Conservation (phyloP, 345 rosid species). For the Syzygium aqueum region DNA sequence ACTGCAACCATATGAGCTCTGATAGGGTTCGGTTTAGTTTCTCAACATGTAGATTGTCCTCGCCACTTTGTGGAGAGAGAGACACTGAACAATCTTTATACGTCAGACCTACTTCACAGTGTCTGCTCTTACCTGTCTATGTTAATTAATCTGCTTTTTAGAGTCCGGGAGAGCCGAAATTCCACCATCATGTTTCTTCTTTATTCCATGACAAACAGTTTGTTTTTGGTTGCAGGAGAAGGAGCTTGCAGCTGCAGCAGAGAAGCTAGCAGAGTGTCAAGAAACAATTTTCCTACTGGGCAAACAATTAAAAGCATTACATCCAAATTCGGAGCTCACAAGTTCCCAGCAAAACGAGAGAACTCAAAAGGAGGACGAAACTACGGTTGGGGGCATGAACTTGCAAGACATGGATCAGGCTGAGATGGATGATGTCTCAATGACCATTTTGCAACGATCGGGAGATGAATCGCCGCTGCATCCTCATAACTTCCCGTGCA, state of each 20-base stretch:
- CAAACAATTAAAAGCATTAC: conserved; percentile 69
- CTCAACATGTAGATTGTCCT: background rate
- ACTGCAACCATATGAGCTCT: background rate
- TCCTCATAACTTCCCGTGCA: conserved; percentile 23
- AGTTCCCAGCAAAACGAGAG: conserved; percentile 41
- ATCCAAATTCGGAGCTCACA: conserved; percentile 32
- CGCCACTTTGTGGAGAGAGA: background rate
- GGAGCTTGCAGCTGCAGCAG: conserved; percentile 83
- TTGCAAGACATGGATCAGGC: conserved; percentile 27
- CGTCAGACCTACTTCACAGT: background rate
- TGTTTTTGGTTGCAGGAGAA: conserved; percentile 40
- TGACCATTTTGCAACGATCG: conserved; percentile 7
- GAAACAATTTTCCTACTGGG: conserved; percentile 93
- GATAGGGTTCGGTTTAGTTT: background rate
- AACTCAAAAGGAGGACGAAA: background rate
- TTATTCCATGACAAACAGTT: background rate
- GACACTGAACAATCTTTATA: background rate
- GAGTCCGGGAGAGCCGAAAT: background rate
- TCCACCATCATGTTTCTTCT: background rate
- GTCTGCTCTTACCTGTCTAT: background rate
- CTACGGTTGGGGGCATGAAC: conserved; percentile 13
- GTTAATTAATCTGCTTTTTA: background rate
- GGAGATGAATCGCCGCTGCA: conserved; percentile 35
- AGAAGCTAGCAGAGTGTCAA: conserved; percentile 93
- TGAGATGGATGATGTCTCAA: conserved; percentile 19